Percentiles rank a stretch among this genome's conserved stretches.
These are phyloP conservation scores for Trichoderma oligosporum DNA, from an alignment of 2,329 filamentous ascomycete species.

Conservation along the genomic window DNA sequence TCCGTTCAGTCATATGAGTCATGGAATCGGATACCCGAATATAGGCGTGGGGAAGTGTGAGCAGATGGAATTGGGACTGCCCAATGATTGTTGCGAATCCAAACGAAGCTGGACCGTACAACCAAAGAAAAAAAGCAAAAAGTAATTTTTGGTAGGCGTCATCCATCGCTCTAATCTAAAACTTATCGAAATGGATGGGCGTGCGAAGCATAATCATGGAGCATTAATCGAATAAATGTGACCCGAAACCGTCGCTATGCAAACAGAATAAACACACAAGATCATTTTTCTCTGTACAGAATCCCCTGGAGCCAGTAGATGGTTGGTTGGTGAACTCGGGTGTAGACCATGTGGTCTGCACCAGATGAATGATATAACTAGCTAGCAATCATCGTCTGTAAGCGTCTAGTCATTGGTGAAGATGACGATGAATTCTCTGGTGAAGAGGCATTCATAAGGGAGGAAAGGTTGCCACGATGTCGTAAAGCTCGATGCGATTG, in stretches of 20 bases:
- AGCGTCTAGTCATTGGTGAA: constrained; percentile 47
- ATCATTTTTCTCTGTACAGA: constrained; percentile 30
- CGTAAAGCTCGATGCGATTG: constrained; percentile 50
- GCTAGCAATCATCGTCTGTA: constrained; percentile 64
- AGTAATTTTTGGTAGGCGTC: neutral
- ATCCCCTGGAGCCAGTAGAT: neutral
- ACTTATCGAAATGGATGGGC: neutral
- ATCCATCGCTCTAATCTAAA: neutral
- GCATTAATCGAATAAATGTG: constrained; percentile 23
- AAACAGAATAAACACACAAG: constrained; percentile 30
- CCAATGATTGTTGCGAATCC: neutral
- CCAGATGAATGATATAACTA: constrained; percentile 28
- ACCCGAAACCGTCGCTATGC: constrained; percentile 37
- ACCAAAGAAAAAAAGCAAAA: neutral
- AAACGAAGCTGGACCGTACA: neutral
- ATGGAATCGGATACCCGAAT: neutral
- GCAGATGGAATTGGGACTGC: neutral
- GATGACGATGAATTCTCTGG: constrained; percentile 53
- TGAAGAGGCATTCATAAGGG: constrained; percentile 47
- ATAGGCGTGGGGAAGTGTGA: constrained; percentile 4
- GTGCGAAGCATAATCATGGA: constrained; percentile 12
- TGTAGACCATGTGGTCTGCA: neutral
- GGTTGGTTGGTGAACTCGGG: neutral
- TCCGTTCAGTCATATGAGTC: constrained; percentile 3
- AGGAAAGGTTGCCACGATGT: constrained; percentile 50